Evolutionary conservation across 2,329 filamentous ascomycete genomes (phyloP).

Genomic region (Fusarium annulatum): DNA sequence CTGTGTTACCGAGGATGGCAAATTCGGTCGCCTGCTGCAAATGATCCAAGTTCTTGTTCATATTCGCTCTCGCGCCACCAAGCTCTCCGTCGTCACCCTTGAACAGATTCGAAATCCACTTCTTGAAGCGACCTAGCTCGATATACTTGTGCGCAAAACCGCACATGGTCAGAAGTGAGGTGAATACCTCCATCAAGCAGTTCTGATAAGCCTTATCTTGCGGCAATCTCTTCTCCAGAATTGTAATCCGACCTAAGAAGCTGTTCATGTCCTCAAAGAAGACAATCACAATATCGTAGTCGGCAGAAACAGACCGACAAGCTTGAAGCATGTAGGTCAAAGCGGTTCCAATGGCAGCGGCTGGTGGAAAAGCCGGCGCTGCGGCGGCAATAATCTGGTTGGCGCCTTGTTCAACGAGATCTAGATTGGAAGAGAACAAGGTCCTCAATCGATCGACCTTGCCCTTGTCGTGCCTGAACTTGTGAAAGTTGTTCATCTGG

Average conservation of each 20-base stretch:
- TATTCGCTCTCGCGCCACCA: conserved; percentile 43
- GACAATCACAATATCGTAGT: conserved; percentile 53
- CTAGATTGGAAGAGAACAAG: conserved; percentile 46
- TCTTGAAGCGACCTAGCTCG: conserved; percentile 49
- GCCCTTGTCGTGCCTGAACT: conserved; percentile 49
- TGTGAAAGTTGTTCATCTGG: conserved; percentile 48
- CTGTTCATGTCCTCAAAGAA: conserved; percentile 55
- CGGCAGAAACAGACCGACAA: conserved; percentile 47
- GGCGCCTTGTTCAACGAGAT: conserved; percentile 46
- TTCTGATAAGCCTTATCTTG: conserved; percentile 46
- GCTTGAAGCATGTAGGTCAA: conserved; percentile 49
- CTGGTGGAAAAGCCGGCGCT: conserved; percentile 47
- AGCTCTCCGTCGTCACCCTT: conserved; percentile 48
- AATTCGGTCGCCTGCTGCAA: conserved; percentile 50
- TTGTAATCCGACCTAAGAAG: conserved; percentile 50
- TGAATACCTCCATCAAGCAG: conserved; percentile 53
- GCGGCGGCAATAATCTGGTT: conserved; percentile 47
- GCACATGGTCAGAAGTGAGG: conserved; percentile 48
- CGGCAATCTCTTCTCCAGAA: conserved; percentile 49
- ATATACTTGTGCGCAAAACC: conserved; percentile 51
- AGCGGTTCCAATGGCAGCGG: conserved; percentile 49
- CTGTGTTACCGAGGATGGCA: conserved; percentile 49
- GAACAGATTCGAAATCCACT: conserved; percentile 47
- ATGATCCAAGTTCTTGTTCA: conserved; percentile 44
- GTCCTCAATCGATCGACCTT: conserved; percentile 49